Base-by-base conservation (phyloP, 306 rosid species). In the Styphnolobium japonicum region DNA sequence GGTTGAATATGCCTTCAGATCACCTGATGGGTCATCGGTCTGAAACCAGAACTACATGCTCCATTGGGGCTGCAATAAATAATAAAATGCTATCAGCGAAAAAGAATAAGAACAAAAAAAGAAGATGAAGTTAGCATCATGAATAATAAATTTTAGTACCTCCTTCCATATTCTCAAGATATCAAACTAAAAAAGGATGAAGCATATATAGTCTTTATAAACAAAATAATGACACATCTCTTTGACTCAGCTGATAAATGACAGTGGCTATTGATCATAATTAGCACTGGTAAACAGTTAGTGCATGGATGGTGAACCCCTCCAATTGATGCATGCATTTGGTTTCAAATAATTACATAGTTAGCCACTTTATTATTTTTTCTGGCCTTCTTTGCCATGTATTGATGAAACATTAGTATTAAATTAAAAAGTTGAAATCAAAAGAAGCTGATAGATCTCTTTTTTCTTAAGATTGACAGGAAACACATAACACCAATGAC, bases 21-120 rank as follows among this genome's bases (percentile, higher is more conserved):
- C 90, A 94, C 98, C 98, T 94, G 98, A 87, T 94, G 98, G 16
- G 98, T 94, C 85, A 94, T 94, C 61, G 98, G 98, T 80, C 66
- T 88, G 92, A 94, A 94, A 83, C 98, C 97, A 84, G 97, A 84
- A 87, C 97, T 94, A 77, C 92, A 94, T 86, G 98, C 98, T 80
- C 97, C 94, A 63, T 88, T 89, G 22, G 97, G 98, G 75, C 98
- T 94, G 97, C 91, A 88, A 78, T 60, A 80, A 67, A 85, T 27
- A 62, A 80, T 52, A 65, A 53, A 9, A 29, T 48, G 43, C 34
- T 61, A 53, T 85, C 72, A 82, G 85, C 46, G 4, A 29, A 73
- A 22, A 71, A 61, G 25, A 27, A 40, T 9, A 22, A 27, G 15
- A 60, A 15, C 19, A 60, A 39, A 56, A n/a, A n/a, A n/a, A 18